Evolutionary conservation across 1,284 basidiomycete genomes (phyloP).

Genomic region (Marasmius sp.): DNA sequence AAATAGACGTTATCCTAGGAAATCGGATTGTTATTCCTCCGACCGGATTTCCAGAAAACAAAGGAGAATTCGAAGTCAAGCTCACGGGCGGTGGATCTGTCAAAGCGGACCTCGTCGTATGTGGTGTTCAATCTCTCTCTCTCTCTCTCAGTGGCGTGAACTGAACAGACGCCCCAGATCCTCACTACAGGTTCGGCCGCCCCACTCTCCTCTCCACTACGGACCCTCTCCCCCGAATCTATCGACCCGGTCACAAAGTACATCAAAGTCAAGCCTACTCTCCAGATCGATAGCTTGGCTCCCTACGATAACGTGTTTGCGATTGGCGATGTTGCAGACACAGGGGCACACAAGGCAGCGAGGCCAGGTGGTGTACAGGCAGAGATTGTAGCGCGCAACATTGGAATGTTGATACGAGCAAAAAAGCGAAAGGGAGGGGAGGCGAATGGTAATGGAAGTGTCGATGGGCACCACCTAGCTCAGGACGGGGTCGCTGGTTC

Average conservation of each 20-base stretch:
- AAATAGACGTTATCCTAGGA: slow-evolving; percentile 34
- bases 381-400: slow-evolving; percentile 25
- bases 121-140: slow-evolving; percentile 4
- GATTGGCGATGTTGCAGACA: slow-evolving; percentile 46
- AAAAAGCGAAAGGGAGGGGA: background rate
- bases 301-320: slow-evolving; percentile 37
- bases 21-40: slow-evolving; percentile 35
- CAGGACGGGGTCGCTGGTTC: background rate
- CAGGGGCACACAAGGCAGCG: slow-evolving; percentile 42
- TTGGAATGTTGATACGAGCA: slow-evolving; percentile 19
- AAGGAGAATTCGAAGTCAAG: slow-evolving; percentile 26
- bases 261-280: slow-evolving; percentile 32
- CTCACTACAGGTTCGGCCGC: slow-evolving; percentile 35
- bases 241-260: slow-evolving; percentile 26
- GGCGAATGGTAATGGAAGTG: background rate
- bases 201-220: slow-evolving; percentile 32
- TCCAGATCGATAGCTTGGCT: slow-evolving; percentile 28
- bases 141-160: slow-evolving; percentile 19
- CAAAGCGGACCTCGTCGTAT: slow-evolving; percentile 32
- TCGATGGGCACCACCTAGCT: background rate
- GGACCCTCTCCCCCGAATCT: slow-evolving; percentile 17
- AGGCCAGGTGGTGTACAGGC: slow-evolving; percentile 24
- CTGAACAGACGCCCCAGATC: slow-evolving; percentile 9
- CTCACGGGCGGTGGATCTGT: slow-evolving; percentile 28
- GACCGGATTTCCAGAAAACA: slow-evolving; percentile 27